These are phyloP conservation scores for Hsuehochloa calcarea DNA, from an alignment of 176 grass and related monocot species.

Conservation along the genomic window DNA sequence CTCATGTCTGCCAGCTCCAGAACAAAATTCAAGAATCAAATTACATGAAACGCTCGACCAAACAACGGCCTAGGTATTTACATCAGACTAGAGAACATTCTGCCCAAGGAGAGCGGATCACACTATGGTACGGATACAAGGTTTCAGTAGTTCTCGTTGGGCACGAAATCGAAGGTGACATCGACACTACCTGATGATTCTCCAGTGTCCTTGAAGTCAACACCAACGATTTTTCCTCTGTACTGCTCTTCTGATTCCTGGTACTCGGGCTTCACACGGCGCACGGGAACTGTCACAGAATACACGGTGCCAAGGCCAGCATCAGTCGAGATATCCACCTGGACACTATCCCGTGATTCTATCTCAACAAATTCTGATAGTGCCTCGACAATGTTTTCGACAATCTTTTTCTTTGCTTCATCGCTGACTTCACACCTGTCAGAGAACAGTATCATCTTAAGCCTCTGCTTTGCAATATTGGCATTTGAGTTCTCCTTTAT, in stretches of 20 bases:
- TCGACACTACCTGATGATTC: slow-evolving; percentile 68
- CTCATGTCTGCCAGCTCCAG: background rate
- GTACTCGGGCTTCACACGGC: slow-evolving; percentile 79
- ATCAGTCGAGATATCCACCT: slow-evolving; percentile 85
- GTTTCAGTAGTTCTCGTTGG: slow-evolving; percentile 56
- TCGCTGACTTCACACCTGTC: slow-evolving; percentile 91
- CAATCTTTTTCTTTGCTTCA: slow-evolving; percentile 95
- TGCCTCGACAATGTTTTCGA: slow-evolving; percentile 60
- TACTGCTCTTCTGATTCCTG: slow-evolving; percentile 94
- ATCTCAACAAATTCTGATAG: slow-evolving; percentile 93
- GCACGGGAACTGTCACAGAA: slow-evolving; percentile 79
- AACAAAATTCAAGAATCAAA: slow-evolving; percentile 27
- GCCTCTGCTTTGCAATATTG: slow-evolving; percentile 88
- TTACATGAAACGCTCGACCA: slow-evolving; percentile 17
- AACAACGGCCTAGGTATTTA: slow-evolving; percentile 44
- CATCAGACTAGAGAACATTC: slow-evolving; percentile 33
- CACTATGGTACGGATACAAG: background rate
- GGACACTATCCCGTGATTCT: slow-evolving; percentile 84
- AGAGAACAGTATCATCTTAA: slow-evolving; percentile 96
- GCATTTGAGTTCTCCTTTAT: slow-evolving; percentile 72
- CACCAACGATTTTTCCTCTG: slow-evolving; percentile 72
- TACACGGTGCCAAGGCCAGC: slow-evolving; percentile 79
- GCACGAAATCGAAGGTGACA: slow-evolving; percentile 80
- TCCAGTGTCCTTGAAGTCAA: slow-evolving; percentile 87
- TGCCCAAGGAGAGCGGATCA: background rate